Base-by-base conservation (phyloP, 2,329 filamentous ascomycete genomes). In the Colletotrichum lupini region DNA sequence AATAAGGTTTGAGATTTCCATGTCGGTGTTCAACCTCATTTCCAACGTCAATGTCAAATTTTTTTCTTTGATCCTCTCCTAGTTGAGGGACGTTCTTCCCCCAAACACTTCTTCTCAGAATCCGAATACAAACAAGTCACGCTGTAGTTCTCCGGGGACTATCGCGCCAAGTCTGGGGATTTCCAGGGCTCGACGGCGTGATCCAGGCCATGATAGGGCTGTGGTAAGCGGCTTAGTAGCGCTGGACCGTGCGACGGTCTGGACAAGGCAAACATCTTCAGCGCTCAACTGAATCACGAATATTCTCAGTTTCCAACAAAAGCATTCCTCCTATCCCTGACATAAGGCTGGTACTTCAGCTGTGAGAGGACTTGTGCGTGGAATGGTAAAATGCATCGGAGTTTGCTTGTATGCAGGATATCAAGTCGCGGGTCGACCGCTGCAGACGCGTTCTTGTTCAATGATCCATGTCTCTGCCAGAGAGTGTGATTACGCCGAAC, bases 161-260 rank as follows among this genome's bases (percentile, higher is more conserved):
- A 12, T 12, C 3, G 32, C 32, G 11, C 11, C 32, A 35, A 12
- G 11, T 35, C 32, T 35, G 11, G 32, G 32, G 32, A 12, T 4
- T 35, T 12, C 11, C 32, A 35, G 32, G 32, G 32, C 11, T 35
- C n/a, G 52, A 68, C 68, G 69, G 68, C 69, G 57, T 72, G 28
- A 49, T 30, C 57, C 64, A 62, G 68, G 68, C 64, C 37, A 42
- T 42, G 14, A 42, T 42, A 42, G 69, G 68, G 14, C 14, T 56
- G n/a, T 30, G 26, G 30, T 30, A 19, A 68, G 69, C 35, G 26
- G 12, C 49, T 55, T 16, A 24, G 19, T 26, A 9, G 28, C 26
- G 32, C 28, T 46, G 62, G 52, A 55, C 62, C 52, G 62, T 65
- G 52, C 52, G 62, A 24, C 32, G 52, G 56, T 28, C 30, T 61